These are phyloP conservation scores for Biancaea sappan DNA, from an alignment of 306 rosid genomes.

Conservation along the genomic window DNA sequence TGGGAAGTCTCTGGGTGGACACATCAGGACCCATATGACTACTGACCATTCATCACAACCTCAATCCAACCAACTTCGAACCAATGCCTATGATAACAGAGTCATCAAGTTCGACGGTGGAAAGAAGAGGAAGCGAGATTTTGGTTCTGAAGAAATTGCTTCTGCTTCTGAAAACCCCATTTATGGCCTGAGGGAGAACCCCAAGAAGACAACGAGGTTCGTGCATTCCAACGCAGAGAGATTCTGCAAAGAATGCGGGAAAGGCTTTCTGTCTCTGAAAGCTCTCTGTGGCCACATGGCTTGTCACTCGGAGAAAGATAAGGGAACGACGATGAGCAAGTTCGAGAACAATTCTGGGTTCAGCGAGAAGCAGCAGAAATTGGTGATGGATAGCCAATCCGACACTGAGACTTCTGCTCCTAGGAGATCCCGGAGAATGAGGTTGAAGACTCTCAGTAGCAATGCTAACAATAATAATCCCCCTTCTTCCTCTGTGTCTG, in stretches of 20 bases:
- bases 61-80: constrained; percentile 1
- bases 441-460: constrained; percentile 37
- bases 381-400: constrained; percentile 63
- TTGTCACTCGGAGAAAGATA: constrained; percentile 80
- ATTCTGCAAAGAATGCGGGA: constrained; percentile 86
- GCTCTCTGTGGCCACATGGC: constrained; percentile 94
- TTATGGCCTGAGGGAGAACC: constrained; percentile 77
- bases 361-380: constrained; percentile 51
- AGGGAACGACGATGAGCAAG: constrained; percentile 31
- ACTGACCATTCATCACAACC: constrained; percentile 41
- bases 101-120: constrained; percentile 44
- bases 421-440: constrained; percentile 52
- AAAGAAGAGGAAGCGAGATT: constrained; percentile 61
- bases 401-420: constrained; percentile 63
- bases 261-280: constrained; percentile 74
- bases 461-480: not conserved
- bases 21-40: constrained; percentile 75
- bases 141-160: constrained; percentile 40
- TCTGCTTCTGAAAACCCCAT: constrained; percentile 35
- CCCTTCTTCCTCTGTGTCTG: constrained; percentile 44
- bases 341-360: constrained; percentile 36
- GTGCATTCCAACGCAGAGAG: constrained; percentile 52
- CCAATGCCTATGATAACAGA: not conserved
- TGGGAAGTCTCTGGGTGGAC: constrained; percentile 84
- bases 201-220: constrained; percentile 80